phyloP scores from a whole-genome alignment of 345 rosid genomes.

The Eucalyptus albens region DNA sequence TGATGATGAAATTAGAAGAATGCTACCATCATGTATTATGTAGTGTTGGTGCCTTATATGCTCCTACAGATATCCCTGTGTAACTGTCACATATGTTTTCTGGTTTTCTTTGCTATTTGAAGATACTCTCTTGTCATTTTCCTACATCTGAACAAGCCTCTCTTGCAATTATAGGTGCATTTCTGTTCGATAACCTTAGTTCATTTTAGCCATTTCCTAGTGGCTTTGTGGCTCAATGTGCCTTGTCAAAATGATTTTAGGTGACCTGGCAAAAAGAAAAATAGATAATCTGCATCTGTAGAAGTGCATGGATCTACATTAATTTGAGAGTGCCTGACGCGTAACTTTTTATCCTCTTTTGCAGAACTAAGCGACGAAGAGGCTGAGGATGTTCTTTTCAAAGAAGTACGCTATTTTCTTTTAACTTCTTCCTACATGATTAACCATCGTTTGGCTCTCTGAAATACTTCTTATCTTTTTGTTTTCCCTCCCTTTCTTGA shows the following conservation, averaged over 20 bases:
- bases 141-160: neutral
- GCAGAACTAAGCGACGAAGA: conserved; percentile 69
- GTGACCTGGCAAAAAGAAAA: neutral
- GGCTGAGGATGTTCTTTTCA: conserved; percentile 86
- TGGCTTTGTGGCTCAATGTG: neutral
- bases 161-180: neutral
- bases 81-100: neutral
- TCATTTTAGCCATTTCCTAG: neutral
- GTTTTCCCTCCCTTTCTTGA: neutral
- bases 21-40: neutral
- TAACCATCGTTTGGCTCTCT: neutral
- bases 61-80: neutral
- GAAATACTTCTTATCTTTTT: neutral
- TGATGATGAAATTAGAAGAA: neutral
- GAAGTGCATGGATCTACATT: neutral
- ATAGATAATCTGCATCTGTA: neutral
- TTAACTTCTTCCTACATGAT: neutral
- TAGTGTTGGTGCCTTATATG: neutral
- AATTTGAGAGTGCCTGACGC: neutral
- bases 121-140: neutral
- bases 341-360: neutral
- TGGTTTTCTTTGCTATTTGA: neutral
- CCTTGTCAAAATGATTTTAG: neutral
- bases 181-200: neutral
- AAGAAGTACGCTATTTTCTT: conserved; percentile 32